Percentiles rank a stretch among this genome's conserved stretches.
These are phyloP conservation scores for Yamadazyma diospyri DNA, from an alignment of 1,139 yeast species.

Conservation along the genomic window DNA sequence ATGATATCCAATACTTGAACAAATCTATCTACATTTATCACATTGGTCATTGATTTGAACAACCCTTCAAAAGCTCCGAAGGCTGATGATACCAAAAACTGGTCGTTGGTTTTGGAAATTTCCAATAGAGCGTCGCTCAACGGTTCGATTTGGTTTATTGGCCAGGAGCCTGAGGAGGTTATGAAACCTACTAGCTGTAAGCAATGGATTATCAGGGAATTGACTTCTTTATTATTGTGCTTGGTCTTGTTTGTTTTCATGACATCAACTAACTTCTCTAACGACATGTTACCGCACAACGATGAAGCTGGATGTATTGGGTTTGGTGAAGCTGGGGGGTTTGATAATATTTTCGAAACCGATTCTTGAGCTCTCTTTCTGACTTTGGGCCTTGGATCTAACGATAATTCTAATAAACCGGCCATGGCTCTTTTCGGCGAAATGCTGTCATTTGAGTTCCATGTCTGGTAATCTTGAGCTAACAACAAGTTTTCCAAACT, in stretches of 20 bases:
- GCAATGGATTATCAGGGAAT: slow-evolving; percentile 66
- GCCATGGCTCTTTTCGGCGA: slow-evolving; percentile 81
- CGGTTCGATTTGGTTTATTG: slow-evolving; percentile 60
- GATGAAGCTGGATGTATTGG: slow-evolving; percentile 74
- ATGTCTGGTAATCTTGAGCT: slow-evolving; percentile 77
- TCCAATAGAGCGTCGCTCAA: slow-evolving; percentile 75
- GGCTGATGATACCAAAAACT: slow-evolving; percentile 74
- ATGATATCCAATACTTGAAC: slow-evolving; percentile 64
- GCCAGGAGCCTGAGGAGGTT: slow-evolving; percentile 80
- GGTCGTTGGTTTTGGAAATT: slow-evolving; percentile 80
- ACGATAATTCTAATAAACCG: slow-evolving; percentile 74
- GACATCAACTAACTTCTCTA: slow-evolving; percentile 50
- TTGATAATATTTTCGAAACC: slow-evolving; percentile 53
- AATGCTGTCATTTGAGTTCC: slow-evolving; percentile 55
- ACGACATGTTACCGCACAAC: slow-evolving; percentile 65
- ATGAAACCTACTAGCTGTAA: slow-evolving; percentile 71
- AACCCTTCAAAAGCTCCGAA: slow-evolving; percentile 84
- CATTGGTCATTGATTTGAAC: slow-evolving; percentile 70
- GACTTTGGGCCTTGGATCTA: slow-evolving; percentile 93
- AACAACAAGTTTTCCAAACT: slow-evolving; percentile 73
- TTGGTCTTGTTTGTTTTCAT: slow-evolving; percentile 36
- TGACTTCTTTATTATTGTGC: slow-evolving; percentile 37
- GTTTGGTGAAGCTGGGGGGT: slow-evolving; percentile 81
- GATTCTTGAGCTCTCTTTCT: slow-evolving; percentile 95
- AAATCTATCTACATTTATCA: slow-evolving; percentile 60